Conservation (phyloP, 139 green algal species). For the Diplosphaera chodatii region DNA sequence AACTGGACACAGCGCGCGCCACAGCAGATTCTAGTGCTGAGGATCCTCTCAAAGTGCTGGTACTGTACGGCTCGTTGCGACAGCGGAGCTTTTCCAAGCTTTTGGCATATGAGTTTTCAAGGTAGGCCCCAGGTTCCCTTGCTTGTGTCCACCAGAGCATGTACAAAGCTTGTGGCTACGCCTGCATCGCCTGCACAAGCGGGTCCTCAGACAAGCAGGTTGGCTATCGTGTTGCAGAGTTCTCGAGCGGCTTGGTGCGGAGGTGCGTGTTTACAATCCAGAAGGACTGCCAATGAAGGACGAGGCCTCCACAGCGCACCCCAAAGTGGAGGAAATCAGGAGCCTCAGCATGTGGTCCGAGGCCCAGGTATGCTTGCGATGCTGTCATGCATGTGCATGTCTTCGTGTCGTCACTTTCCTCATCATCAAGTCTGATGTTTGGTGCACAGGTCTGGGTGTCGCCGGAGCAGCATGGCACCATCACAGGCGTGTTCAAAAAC, state of each 20-base stretch:
- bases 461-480: slow-evolving; percentile 22
- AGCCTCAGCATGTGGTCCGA: slow-evolving; percentile 15
- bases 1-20: background rate
- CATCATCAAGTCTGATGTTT: too few species aligned
- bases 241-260: slow-evolving; percentile 14
- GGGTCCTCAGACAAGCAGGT: too few species aligned
- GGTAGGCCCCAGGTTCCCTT: background rate
- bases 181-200: too few species aligned
- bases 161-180: too few species aligned
- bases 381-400: too few species aligned
- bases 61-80: slow-evolving; percentile 25
- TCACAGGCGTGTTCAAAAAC: slow-evolving; percentile 30
- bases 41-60: slow-evolving; percentile 8
- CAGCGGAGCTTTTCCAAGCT: slow-evolving; percentile 14
- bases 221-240: too few species aligned
- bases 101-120: slow-evolving; percentile 21
- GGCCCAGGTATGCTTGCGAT: slow-evolving; percentile 7
- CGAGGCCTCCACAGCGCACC: slow-evolving; percentile 1
- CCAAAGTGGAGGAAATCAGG: slow-evolving; percentile 22
- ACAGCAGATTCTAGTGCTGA: background rate
- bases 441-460: slow-evolving; percentile 15
- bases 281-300: slow-evolving; percentile 18
- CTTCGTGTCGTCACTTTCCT: background rate
- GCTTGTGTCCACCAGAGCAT: too few species aligned
- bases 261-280: slow-evolving; percentile 18